Evolutionary conservation across 2,329 filamentous ascomycete species (phyloP).

Genomic region (Pseudopithomyces chartarum): DNA sequence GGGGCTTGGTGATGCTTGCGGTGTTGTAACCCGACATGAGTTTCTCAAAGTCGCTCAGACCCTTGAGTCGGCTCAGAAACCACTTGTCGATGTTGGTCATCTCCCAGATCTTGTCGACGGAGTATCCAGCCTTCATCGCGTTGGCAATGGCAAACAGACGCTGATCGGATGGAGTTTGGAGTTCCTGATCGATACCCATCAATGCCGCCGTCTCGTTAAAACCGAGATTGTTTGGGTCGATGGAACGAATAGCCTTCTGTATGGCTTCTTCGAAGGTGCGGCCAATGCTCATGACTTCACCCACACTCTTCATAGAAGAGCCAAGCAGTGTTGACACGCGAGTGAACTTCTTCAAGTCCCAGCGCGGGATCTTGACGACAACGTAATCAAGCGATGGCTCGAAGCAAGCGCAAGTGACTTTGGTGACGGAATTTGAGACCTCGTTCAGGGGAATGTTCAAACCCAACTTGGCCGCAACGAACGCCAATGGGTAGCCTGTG

Average conservation of each 20-base stretch:
- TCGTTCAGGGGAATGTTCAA: slow-evolving; percentile 94
- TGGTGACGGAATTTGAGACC: slow-evolving; percentile 94
- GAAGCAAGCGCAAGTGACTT: slow-evolving; percentile 95
- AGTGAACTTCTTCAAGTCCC: slow-evolving; percentile 99
- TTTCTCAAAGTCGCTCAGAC: slow-evolving; percentile 86
- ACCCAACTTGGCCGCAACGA: slow-evolving; percentile 95
- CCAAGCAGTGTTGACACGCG: slow-evolving; percentile 94
- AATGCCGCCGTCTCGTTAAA: slow-evolving; percentile 85
- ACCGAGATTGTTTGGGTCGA: slow-evolving; percentile 93
- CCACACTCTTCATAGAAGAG: slow-evolving; percentile 99
- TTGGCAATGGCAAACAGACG: slow-evolving; percentile 97
- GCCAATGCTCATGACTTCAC: slow-evolving; percentile 98
- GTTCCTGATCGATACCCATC: slow-evolving; percentile 94
- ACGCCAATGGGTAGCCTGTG: slow-evolving; percentile 93
- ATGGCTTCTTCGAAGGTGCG: slow-evolving; percentile 97
- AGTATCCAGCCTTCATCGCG: slow-evolving; percentile 92
- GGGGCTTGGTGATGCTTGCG: slow-evolving; percentile 64
- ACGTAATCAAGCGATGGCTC: slow-evolving; percentile 98
- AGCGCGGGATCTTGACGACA: slow-evolving; percentile 97
- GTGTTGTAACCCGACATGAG: slow-evolving; percentile 73
- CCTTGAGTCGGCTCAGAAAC: slow-evolving; percentile 93
- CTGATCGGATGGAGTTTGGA: slow-evolving; percentile 97
- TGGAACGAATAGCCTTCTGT: slow-evolving; percentile 94
- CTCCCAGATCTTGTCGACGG: slow-evolving; percentile 96
- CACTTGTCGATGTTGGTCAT: slow-evolving; percentile 99